Evolutionary conservation across 140 eudicot species (phyloP).

Genomic region (Senecio squalidus): DNA sequence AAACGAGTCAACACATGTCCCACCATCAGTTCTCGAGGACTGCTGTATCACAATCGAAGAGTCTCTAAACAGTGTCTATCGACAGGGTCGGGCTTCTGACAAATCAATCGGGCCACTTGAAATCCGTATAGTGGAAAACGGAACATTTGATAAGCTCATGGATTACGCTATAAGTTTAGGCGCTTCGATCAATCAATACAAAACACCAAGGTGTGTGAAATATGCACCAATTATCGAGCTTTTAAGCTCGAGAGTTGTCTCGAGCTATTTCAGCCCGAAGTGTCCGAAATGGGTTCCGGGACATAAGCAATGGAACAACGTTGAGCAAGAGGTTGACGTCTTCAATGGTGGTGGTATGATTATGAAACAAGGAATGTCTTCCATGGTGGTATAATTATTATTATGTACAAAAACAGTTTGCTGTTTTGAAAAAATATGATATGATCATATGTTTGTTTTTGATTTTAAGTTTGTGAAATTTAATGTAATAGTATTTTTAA

Average conservation of each 20-base stretch:
- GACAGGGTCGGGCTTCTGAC: constrained; percentile 81
- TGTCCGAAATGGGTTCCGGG: constrained; percentile 97
- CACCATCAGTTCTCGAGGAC: constrained; percentile 75
- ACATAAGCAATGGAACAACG: constrained; percentile 71
- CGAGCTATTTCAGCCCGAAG: constrained; percentile 73
- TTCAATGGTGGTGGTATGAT: background rate
- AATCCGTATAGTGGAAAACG: constrained; percentile 64
- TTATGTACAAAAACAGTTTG: constrained; percentile 40
- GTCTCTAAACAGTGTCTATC: constrained; percentile 74
- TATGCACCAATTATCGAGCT: constrained; percentile 84
- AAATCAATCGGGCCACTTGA: constrained; percentile 92
- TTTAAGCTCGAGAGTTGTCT: constrained; percentile 52
- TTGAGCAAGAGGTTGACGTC: background rate
- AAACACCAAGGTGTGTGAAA: constrained; percentile 90
- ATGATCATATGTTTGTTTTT: constrained; percentile 3
- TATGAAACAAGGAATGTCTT: constrained; percentile 12
- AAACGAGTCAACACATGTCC: constrained; percentile 46
- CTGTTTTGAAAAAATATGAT: constrained; percentile 27
- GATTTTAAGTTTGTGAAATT: constrained; percentile 14
- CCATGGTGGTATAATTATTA: background rate
- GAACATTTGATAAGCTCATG: constrained; percentile 92
- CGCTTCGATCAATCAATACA: constrained; percentile 91
- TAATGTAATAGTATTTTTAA: constrained; percentile 22
- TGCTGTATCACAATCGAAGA: constrained; percentile 83
- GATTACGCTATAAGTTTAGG: constrained; percentile 90